Evolutionary conservation across 768 basidiomycete species (phyloP).

Genomic region (Suillus subluteus): DNA sequence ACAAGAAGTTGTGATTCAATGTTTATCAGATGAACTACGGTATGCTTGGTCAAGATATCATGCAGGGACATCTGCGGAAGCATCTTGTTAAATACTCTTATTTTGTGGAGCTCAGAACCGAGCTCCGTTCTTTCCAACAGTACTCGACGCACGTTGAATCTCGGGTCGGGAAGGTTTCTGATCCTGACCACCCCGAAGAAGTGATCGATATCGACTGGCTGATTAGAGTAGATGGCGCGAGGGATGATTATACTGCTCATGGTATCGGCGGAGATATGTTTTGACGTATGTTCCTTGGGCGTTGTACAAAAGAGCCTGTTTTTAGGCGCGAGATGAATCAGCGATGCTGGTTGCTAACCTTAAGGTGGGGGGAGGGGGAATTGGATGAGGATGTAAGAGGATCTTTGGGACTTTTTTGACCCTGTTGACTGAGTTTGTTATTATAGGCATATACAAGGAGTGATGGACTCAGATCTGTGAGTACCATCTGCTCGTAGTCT

Average conservation of each 20-base stretch:
- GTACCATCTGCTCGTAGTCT: no score
- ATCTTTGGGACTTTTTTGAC: no score
- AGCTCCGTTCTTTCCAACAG: constrained; percentile 39
- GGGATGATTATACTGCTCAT: background rate
- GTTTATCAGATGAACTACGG: background rate
- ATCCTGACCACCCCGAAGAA: constrained; percentile 22
- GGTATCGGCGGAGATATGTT: background rate
- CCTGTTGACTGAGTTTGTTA: no score
- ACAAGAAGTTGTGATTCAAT: background rate
- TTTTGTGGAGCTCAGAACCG: constrained; percentile 38
- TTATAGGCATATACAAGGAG: no score
- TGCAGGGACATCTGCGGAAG: constrained; percentile 33
- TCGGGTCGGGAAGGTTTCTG: constrained; percentile 19
- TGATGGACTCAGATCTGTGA: no score
- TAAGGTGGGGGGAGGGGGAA: no score
- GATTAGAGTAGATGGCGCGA: constrained; percentile 42
- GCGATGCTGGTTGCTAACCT: constrained; percentile 44
- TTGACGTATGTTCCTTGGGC: constrained; percentile 26
- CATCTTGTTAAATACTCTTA: constrained; percentile 20
- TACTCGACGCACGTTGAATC: constrained; percentile 33
- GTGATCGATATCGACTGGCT: constrained; percentile 38
- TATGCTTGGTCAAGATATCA: constrained; percentile 15
- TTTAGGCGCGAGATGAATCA: constrained; percentile 39
- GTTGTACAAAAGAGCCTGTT: constrained; percentile 36
- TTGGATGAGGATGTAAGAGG: no score